These are phyloP conservation scores for Colletotrichum sp. DNA, from an alignment of 2,329 filamentous ascomycete genomes.

Conservation along the genomic window DNA sequence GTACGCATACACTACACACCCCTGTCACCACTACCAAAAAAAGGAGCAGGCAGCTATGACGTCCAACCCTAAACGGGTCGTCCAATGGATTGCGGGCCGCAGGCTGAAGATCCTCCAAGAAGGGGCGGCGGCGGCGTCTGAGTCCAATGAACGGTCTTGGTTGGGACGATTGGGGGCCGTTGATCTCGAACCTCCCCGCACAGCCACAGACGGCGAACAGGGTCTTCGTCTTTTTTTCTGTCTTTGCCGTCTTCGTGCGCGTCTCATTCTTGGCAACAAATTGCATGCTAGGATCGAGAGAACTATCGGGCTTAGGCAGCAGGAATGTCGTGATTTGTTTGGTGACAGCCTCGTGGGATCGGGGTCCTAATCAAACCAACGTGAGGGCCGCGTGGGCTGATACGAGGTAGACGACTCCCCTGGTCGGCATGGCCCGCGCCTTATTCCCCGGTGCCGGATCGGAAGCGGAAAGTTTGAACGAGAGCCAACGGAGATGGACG, in stretches of 20 bases:
- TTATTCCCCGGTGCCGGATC: background rate
- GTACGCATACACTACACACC: background rate
- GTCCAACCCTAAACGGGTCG: background rate
- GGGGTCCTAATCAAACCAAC: background rate
- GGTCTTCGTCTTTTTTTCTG: background rate
- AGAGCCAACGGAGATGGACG: background rate
- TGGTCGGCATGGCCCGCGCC: background rate
- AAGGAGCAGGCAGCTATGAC: background rate
- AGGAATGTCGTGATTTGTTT: rapidly evolving
- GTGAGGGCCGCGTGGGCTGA: background rate
- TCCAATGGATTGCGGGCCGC: conserved; percentile 9
- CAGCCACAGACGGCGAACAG: conserved; percentile 4
- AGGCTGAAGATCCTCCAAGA: background rate
- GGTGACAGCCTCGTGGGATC: background rate
- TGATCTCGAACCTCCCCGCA: conserved; percentile 4
- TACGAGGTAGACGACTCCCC: background rate
- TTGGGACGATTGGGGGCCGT: conserved; percentile 5
- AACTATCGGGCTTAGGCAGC: background rate
- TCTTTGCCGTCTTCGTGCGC: background rate
- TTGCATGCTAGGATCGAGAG: background rate
- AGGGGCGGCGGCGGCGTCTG: background rate
- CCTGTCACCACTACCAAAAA: background rate
- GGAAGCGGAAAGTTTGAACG: background rate
- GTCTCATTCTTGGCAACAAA: background rate
- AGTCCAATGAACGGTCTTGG: background rate